Evolutionary conservation across 1,139 yeast species (phyloP), one percentile per base, ranked within the genome.

Genomic region (Meyerozyma elateridarum): DNA sequence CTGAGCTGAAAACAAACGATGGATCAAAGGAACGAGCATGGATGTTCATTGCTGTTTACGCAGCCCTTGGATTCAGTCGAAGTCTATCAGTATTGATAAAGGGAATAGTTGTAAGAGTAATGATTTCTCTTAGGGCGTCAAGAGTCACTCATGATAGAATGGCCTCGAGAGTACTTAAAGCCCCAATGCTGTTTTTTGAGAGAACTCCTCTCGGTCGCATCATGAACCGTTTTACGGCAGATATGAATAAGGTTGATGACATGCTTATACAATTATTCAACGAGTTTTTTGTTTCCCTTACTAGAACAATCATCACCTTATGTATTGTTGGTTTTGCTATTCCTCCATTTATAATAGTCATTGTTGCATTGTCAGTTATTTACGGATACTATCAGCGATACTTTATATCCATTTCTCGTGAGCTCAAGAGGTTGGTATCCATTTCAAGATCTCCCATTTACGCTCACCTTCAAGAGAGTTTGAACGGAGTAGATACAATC

Each of bases 381-480:
- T 77, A 76, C 45, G 45, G 65, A 18, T 73, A 73, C 45, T 75
- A 76, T 42, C 81, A 76, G 46, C 52, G 56, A 15, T 73, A 59
- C 43, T 77, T 73, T 45, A 64, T 76, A 33, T 61, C 73, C 5
- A 61, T 76, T 14, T 69, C 78, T 3, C 58, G 83, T 41, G 82
- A 77, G 42, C 53, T 76, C 44, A 76, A 76, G 46, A 60, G 84
- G 47, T 55, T 74, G 36, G 64, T 64, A 8, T 70, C 74, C 32
- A 55, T 69, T 17, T 58, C 78, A 4, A 58, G 70, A 38, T 73
- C 80, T 30, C 85, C 85, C 6, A 75, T 79, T 13, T 76, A 69
- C 60, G 79, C 84, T 0, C 79, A 77, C 42, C 57, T 79, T 29
- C 79, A 78, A 37, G 85, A 79, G 48, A 73, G 79, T 15, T 56